Conservation (phyloP, 257 asterid genomes). For the Cruciata laevipes region DNA sequence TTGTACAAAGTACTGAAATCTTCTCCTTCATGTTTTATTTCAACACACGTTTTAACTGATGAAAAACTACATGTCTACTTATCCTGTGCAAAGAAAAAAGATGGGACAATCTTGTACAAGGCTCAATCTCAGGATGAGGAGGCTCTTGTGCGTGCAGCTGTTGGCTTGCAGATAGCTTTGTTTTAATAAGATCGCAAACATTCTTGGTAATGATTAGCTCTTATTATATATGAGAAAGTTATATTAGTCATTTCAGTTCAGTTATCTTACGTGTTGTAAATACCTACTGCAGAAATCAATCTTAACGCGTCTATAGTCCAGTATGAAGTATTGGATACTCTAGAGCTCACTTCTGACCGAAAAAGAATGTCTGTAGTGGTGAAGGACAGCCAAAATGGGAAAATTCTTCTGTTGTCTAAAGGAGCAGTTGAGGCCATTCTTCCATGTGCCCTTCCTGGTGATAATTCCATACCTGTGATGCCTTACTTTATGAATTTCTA, state of each 20-base stretch:
- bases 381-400: constrained; percentile 62
- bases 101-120: constrained; percentile 68
- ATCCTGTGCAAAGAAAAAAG: constrained; percentile 45
- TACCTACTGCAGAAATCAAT: constrained; percentile 58
- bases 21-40: background rate
- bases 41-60: background rate
- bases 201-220: constrained; percentile 54
- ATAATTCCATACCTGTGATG: constrained; percentile 21
- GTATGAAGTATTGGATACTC: constrained; percentile 80
- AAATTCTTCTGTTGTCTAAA: constrained; percentile 66
- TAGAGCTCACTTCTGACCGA: constrained; percentile 96
- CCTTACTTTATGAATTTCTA: background rate
- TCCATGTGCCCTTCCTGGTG: constrained; percentile 72
- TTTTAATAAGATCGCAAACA: constrained; percentile 56
- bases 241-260: background rate
- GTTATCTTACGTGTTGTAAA: constrained; percentile 10
- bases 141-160: constrained; percentile 97
- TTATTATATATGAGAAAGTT: background rate
- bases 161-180: constrained; percentile 68
- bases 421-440: constrained; percentile 97
- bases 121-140: constrained; percentile 99
- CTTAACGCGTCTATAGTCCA: constrained; percentile 57
- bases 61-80: constrained; percentile 10
- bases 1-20: background rate
- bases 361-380: constrained; percentile 94